These are phyloP conservation scores for Glycine tomentella DNA, from an alignment of 306 rosid genomes.

Conservation along the genomic window DNA sequence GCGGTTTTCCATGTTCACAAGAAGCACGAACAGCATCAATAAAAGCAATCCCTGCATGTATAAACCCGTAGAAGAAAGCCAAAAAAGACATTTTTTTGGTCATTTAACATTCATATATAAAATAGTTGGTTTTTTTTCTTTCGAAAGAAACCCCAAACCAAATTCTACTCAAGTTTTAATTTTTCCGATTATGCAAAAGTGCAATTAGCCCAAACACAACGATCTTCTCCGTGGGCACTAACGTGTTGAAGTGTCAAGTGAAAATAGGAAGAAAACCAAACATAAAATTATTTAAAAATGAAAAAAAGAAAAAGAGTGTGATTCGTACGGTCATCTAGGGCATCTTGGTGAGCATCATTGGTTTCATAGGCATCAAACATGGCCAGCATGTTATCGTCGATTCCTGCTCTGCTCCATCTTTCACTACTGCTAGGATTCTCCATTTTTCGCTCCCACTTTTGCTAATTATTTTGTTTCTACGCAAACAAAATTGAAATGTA, in stretches of 20 bases:
- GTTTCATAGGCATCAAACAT: constrained; percentile 69
- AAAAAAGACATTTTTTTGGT: not conserved
- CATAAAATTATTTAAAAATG: not conserved
- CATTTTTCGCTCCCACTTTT: constrained; percentile 48
- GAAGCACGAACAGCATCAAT: constrained; percentile 81
- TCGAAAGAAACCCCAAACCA: constrained; percentile 6
- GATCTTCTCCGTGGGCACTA: not conserved
- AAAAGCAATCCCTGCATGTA: constrained; percentile 69
- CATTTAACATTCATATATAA: not conserved
- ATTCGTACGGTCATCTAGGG: constrained; percentile 71
- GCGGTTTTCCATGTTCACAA: constrained; percentile 59
- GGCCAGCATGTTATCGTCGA: constrained; percentile 77
- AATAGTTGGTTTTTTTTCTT: not conserved
- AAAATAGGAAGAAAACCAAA: constrained; percentile 18
- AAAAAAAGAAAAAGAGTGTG: not conserved
- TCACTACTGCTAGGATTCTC: constrained; percentile 46
- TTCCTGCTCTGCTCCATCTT: constrained; percentile 49
- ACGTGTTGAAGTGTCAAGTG: constrained; percentile 6
- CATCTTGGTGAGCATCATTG: constrained; percentile 64
- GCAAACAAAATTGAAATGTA: not conserved
- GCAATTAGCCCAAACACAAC: not conserved
- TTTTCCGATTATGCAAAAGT: constrained; percentile 10
- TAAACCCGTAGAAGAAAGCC: not conserved
- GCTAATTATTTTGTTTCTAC: not conserved
- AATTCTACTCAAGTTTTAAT: not conserved